Evolutionary conservation across 768 basidiomycete genomes (phyloP).

Genomic region (Erythrobasidium yunnanense): DNA sequence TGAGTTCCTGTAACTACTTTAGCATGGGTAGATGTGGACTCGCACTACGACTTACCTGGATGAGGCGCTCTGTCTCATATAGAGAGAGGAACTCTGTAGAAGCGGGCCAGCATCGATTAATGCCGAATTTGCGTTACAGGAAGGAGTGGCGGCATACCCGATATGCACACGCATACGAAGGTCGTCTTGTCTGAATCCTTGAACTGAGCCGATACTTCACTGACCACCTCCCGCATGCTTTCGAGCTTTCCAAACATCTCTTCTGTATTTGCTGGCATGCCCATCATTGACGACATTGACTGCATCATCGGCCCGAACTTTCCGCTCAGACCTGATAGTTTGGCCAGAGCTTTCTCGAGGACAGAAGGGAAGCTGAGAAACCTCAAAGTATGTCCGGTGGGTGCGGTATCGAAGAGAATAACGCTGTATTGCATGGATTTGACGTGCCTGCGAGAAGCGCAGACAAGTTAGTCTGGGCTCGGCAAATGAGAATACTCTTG

Average conservation of each 20-base stretch:
- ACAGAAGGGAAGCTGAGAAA: slow-evolving; percentile 99
- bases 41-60: slow-evolving; percentile 50
- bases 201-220: slow-evolving; percentile 97
- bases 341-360: slow-evolving; percentile 90
- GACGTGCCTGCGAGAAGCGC: slow-evolving; percentile 61
- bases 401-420: slow-evolving; percentile 98
- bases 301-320: slow-evolving; percentile 95
- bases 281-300: slow-evolving; percentile 95
- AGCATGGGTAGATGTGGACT: slow-evolving; percentile 61
- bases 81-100: slow-evolving; percentile 92
- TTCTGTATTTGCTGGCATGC: slow-evolving; percentile 72
- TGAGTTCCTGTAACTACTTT: slow-evolving; percentile 42
- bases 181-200: slow-evolving; percentile 95
- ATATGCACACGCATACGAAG: slow-evolving; percentile 71
- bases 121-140: too few species aligned
- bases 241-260: slow-evolving; percentile 98
- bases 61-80: slow-evolving; percentile 95
- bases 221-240: slow-evolving; percentile 90
- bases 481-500: neutral
- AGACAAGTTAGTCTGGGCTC: neutral
- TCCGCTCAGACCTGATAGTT: slow-evolving; percentile 83
- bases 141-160: slow-evolving; percentile 81
- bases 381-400: slow-evolving; percentile 93
- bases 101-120: too few species aligned
- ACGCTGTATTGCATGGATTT: slow-evolving; percentile 99